Evolutionary conservation across 805 yeast genomes (phyloP).

Genomic region (Candida wancherniae): DNA sequence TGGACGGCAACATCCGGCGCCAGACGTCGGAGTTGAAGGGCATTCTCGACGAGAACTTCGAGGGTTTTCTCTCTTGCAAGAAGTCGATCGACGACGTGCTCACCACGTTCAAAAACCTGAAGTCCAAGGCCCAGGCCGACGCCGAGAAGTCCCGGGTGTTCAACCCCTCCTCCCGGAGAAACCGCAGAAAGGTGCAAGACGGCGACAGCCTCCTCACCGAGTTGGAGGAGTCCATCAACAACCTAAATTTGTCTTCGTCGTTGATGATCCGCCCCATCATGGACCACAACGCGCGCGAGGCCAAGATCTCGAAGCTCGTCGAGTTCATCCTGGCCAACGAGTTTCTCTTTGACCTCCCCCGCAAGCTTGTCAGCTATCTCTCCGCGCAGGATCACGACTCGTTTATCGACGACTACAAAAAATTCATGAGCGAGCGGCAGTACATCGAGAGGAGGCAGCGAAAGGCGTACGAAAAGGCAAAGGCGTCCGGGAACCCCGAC

Average conservation of each 20-base stretch:
- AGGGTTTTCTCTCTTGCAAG: conserved; percentile 34
- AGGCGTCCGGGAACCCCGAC: conserved; percentile 2
- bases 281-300: conserved; percentile 34
- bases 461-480: conserved; percentile 9
- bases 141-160: conserved; percentile 32
- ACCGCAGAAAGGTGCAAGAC: conserved; percentile 8
- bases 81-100: conserved; percentile 36
- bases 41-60: conserved; percentile 34
- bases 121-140: conserved; percentile 33
- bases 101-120: conserved; percentile 29
- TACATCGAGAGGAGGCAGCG: conserved; percentile 13
- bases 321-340: conserved; percentile 30
- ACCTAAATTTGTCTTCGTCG: conserved; percentile 32
- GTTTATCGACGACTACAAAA: conserved; percentile 32
- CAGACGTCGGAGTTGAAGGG: conserved; percentile 34
- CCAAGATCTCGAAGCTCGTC: conserved; percentile 28
- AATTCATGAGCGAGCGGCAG: conserved; percentile 24
- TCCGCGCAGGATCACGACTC: conserved; percentile 29
- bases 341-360: conserved; percentile 36
- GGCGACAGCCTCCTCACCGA: conserved; percentile 28
- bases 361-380: conserved; percentile 24
- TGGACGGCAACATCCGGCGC: conserved; percentile 30
- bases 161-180: conserved; percentile 28
- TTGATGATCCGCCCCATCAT: conserved; percentile 38
- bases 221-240: conserved; percentile 36